Evolutionary conservation across 23 red algal genomes (phyloP).

Genomic region (Porphyridium purpureum): DNA sequence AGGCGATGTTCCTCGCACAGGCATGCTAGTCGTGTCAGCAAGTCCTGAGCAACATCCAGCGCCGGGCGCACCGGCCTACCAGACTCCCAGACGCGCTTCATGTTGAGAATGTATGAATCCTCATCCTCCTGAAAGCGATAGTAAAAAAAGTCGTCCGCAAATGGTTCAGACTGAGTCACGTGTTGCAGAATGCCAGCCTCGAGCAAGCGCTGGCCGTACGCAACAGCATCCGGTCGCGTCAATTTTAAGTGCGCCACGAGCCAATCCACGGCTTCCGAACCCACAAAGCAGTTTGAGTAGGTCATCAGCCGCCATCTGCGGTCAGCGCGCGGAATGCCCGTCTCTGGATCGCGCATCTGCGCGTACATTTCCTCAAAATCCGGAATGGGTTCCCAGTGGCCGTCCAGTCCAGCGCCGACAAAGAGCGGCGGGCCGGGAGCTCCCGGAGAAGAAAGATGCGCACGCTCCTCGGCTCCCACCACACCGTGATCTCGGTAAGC

Average conservation of each 20-base stretch:
- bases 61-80: constrained; percentile 32
- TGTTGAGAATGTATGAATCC: constrained; percentile 81
- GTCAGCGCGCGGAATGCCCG: constrained; percentile 53
- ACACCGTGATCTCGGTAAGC: too few relatives aligned
- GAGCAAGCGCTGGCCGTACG: constrained; percentile 70
- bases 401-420: too few relatives aligned
- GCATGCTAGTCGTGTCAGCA: constrained; percentile 66
- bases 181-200: constrained; percentile 84
- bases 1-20: constrained; percentile 79
- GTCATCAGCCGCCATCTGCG: constrained; percentile 63
- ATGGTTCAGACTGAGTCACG: constrained; percentile 84
- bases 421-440: too few relatives aligned
- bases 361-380: constrained; percentile 67
- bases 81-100: constrained; percentile 92
- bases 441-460: too few relatives aligned
- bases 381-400: too few relatives aligned
- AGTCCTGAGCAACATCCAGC: constrained; percentile 57
- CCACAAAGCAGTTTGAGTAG: constrained; percentile 89
- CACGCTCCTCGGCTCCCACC: too few relatives aligned
- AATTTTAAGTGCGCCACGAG: constrained; percentile 51
- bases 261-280: constrained; percentile 79
- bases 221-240: constrained; percentile 28
- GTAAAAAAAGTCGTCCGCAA: constrained; percentile 71
- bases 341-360: constrained; percentile 48
- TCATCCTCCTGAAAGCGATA: constrained; percentile 96